Percentiles rank a stretch among this genome's conserved stretches.
phyloP scores from a whole-genome alignment of 2,329 filamentous ascomycete species.

The Fusarium keratoplasticum region DNA sequence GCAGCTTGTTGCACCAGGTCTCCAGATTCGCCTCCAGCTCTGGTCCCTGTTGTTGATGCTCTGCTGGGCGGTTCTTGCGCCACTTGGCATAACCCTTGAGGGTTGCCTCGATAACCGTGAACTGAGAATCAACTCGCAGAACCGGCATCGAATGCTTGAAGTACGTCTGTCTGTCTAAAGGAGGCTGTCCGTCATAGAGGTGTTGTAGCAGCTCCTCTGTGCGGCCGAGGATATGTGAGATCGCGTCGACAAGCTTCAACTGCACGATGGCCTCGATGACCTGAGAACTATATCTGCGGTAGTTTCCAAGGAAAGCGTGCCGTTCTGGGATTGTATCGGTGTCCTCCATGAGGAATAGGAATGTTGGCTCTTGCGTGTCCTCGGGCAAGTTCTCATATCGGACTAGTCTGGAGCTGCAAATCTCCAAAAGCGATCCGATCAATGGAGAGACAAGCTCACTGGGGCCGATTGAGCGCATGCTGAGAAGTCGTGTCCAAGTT shows the following conservation, averaged over 20 bases:
- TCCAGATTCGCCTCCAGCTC: conserved; percentile 74
- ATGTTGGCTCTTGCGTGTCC: conserved; percentile 81
- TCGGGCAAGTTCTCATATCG: conserved; percentile 89
- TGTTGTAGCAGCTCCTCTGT: conserved; percentile 80
- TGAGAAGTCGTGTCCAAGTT: conserved; percentile 86
- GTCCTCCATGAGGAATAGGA: conserved; percentile 88
- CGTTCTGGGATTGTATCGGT: conserved; percentile 94
- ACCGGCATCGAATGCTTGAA: conserved; percentile 78
- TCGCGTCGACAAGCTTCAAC: conserved; percentile 83
- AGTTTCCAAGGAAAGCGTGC: conserved; percentile 96
- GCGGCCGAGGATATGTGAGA: conserved; percentile 85
- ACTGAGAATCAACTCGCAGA: conserved; percentile 87
- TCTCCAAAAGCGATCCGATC: conserved; percentile 82
- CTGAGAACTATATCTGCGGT: conserved; percentile 87
- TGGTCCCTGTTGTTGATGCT: conserved; percentile 62
- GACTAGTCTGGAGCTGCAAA: conserved; percentile 84
- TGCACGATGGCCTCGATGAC: conserved; percentile 90
- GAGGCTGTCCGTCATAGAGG: conserved; percentile 77
- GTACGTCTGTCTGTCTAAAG: conserved; percentile 73
- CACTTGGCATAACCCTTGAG: conserved; percentile 91
- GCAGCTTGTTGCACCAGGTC: conserved; percentile 77
- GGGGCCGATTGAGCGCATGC: conserved; percentile 74
- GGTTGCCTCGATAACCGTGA: conserved; percentile 88
- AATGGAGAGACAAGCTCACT: conserved; percentile 71
- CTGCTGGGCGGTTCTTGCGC: conserved; percentile 55